Conservation (phyloP, 208 protist genomes). For the Zelonia costaricensis region DNA sequence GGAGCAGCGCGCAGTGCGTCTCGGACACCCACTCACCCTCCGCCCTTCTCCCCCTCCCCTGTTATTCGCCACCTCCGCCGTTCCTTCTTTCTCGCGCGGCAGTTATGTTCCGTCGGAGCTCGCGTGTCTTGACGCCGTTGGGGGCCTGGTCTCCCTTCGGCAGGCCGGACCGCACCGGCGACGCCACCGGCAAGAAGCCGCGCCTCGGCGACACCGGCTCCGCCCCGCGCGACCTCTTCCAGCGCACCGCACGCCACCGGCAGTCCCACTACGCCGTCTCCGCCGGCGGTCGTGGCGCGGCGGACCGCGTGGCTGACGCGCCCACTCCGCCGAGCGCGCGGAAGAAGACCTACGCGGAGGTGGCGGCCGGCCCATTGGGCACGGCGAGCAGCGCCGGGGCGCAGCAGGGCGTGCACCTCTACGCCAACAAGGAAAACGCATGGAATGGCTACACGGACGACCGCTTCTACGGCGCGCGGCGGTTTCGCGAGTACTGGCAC, state of each 20-base stretch:
- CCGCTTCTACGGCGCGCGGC: conserved; percentile 79
- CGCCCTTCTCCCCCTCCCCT: background rate
- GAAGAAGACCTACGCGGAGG: conserved; percentile 31
- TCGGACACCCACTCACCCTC: no score
- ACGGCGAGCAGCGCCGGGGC: conserved; percentile 10
- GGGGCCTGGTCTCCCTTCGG: conserved; percentile 27
- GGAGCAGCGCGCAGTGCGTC: no score
- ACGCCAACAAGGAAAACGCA: conserved; percentile 89
- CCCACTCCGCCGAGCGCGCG: background rate
- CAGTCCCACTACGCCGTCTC: conserved; percentile 30
- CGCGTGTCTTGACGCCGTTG: background rate
- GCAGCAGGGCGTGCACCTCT: conserved; percentile 72
- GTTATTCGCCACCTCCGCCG: background rate
- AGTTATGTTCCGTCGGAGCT: conserved; percentile 19
- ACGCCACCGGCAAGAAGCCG: conserved; percentile 10
- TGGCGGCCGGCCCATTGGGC: conserved; percentile 28
- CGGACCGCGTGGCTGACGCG: background rate
- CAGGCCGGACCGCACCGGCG: conserved; percentile 20
- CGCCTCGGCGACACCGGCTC: conserved; percentile 22
- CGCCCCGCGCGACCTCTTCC: conserved; percentile 24
- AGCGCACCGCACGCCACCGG: conserved; percentile 24
- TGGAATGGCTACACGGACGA: conserved; percentile 84
- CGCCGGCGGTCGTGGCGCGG: conserved; percentile 8
- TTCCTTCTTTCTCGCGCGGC: background rate
- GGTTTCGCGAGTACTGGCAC: conserved; percentile 75